Evolutionary conservation across 192 early-diverging fungal species (phyloP).

Genomic region (Coemansia sp.): DNA sequence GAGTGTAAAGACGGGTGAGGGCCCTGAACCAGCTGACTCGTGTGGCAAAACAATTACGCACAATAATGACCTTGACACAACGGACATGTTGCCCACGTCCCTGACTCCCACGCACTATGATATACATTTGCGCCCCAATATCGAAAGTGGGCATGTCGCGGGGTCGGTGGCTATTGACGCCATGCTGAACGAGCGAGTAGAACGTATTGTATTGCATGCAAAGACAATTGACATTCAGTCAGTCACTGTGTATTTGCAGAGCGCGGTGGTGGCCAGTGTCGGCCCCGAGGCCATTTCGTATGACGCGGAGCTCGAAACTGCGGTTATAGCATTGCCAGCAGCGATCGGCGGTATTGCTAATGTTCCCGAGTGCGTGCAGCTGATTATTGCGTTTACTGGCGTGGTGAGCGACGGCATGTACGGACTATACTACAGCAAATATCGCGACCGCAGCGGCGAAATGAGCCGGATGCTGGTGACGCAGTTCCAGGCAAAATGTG

Average conservation of each 20-base stretch:
- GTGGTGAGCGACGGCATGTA: conserved; percentile 72
- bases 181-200: conserved; percentile 55
- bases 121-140: too few relatives aligned
- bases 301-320: too few relatives aligned
- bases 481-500: conserved; percentile 93
- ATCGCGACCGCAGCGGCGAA: conserved; percentile 57
- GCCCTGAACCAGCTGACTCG: too few relatives aligned
- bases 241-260: conserved; percentile 3
- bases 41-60: too few relatives aligned
- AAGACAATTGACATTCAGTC: conserved; percentile 58
- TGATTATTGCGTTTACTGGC: conserved; percentile 62
- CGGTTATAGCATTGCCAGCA: too few relatives aligned
- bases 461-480: conserved; percentile 67
- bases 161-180: not conserved
- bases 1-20: too few relatives aligned
- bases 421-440: conserved; percentile 77
- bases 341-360: conserved; percentile 22
- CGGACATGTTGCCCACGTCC: too few relatives aligned
- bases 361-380: conserved; percentile 17
- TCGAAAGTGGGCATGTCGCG: too few relatives aligned
- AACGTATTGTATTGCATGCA: conserved; percentile 61
- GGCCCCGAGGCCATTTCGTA: too few relatives aligned
- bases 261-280: too few relatives aligned
- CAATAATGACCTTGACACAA: too few relatives aligned
- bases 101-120: too few relatives aligned